phyloP scores from a whole-genome alignment of 176 grass and related monocot species.

The Ampelocalamus luodianensis region DNA sequence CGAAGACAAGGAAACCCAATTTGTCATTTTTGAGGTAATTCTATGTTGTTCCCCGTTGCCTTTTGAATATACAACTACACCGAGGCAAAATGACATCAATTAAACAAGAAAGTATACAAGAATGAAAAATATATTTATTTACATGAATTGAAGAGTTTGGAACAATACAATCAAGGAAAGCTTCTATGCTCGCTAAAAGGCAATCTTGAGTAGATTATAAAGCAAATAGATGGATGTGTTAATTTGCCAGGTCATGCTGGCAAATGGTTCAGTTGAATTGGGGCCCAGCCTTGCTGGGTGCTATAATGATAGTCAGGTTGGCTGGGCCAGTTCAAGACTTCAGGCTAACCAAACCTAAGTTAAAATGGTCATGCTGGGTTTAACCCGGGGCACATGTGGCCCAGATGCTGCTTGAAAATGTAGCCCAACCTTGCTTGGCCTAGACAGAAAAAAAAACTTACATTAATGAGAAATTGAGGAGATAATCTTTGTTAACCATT shows the following conservation, averaged over 20 bases:
- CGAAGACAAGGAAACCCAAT: constrained; percentile 98
- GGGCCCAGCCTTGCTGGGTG: background rate
- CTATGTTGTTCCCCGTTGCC: background rate
- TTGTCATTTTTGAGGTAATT: constrained; percentile 84
- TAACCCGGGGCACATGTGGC: background rate
- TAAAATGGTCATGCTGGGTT: background rate
- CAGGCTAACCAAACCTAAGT: background rate
- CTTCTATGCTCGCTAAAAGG: background rate
- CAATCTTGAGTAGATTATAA: constrained; percentile 8
- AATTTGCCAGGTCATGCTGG: background rate
- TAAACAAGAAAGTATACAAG: background rate
- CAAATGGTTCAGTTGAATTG: background rate
- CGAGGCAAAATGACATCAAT: background rate
- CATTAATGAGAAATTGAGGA: constrained; percentile 21
- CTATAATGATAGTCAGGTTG: background rate
- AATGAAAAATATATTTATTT: background rate
- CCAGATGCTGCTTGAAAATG: background rate
- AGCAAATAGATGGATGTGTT: background rate
- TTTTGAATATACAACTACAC: background rate
- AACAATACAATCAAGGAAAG: constrained; percentile 22
- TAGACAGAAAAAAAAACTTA: background rate
- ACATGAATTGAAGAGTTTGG: background rate
- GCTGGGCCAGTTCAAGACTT: background rate
- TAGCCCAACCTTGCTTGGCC: background rate
- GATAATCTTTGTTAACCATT: background rate